Conservation (phyloP, 2,329 filamentous ascomycete species). For the Aspergillus sp. region DNA sequence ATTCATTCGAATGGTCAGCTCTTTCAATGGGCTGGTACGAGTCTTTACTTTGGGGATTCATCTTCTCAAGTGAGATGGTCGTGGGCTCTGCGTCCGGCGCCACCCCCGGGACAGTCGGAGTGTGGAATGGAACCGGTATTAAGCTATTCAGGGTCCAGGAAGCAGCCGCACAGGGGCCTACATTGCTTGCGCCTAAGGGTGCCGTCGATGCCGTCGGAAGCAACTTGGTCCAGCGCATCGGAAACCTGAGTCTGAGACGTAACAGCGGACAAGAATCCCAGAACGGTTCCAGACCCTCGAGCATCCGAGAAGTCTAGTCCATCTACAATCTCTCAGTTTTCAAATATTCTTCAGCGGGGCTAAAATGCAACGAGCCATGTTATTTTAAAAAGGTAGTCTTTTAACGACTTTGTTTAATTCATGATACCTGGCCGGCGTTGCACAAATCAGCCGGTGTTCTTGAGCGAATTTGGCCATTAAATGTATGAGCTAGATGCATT, state of each 20-base stretch:
- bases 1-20: conserved; percentile 92
- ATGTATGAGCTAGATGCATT: too few species aligned
- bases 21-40: conserved; percentile 93
- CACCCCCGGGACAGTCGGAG: conserved; percentile 77
- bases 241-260: conserved; percentile 64
- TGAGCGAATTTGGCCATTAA: too few species aligned
- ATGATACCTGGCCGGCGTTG: conserved; percentile 16
- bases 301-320: conserved; percentile 31
- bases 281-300: conserved; percentile 22
- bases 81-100: conserved; percentile 38
- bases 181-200: conserved; percentile 76
- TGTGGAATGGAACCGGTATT: conserved; percentile 90
- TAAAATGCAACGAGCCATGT: not conserved
- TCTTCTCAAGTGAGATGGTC: conserved; percentile 87
- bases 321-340: not conserved
- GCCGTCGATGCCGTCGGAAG: conserved; percentile 91
- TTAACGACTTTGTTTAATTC: conserved; percentile 8
- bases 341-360: not conserved
- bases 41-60: conserved; percentile 85
- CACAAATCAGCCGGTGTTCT: too few species aligned
- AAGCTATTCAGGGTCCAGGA: conserved; percentile 88
- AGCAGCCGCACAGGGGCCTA: conserved; percentile 72
- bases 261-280: conserved; percentile 29
- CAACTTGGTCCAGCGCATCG: conserved; percentile 81
- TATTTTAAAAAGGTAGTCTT: conserved; percentile 6